Evolutionary conservation across 177 flowering plant species (phyloP), one percentile per base, ranked within the genome.

Genomic region (Vitis hybrid): DNA sequence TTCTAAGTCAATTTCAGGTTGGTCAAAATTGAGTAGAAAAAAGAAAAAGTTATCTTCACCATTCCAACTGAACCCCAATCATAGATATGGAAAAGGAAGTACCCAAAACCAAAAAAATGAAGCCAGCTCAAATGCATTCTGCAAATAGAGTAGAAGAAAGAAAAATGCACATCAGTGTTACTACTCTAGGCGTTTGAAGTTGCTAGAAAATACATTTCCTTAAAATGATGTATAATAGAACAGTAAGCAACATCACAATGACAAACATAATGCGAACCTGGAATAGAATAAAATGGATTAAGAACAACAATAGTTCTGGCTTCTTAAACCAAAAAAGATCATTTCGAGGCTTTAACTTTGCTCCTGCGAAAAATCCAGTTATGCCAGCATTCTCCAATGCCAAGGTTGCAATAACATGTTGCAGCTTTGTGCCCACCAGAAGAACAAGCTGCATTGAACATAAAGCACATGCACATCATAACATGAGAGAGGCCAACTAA

Each of bases 61-160:
- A 15, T n/a, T 10, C 49, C 56, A 68, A 72, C 61, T 1, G 51
- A 64, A 66, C 76, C 69, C 40, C 11, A 65, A 76, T 30, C 15
- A 40, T 15, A 52, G 71, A 49, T 19, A 52, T 21, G 69, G 71
- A 75, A 75, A 72, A 79, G 78, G 24, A 75, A 54, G 70, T 92
- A 94, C 99, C 99, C 99, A 95, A 79, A 89, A 95, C 99, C 99
- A 95, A 75, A 92, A 92, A 70, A 92, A 95, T 0, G 99, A 92
- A 70, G 99, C 99, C 81, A 95, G 82, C 82, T 95, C 99, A 66
- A 95, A 95, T 2, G 99, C 90, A 80, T 95, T 95, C 98, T 92
- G 97, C 83, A 82, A 66, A 68, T 19, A 64, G 49, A 75, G 18
- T 62, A 46, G 72, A 13, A 35, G 51, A 73, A 75, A 73, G 2